These are phyloP conservation scores for Termitomyces sp. DNA, from an alignment of 1,284 basidiomycete genomes.

Conservation along the genomic window DNA sequence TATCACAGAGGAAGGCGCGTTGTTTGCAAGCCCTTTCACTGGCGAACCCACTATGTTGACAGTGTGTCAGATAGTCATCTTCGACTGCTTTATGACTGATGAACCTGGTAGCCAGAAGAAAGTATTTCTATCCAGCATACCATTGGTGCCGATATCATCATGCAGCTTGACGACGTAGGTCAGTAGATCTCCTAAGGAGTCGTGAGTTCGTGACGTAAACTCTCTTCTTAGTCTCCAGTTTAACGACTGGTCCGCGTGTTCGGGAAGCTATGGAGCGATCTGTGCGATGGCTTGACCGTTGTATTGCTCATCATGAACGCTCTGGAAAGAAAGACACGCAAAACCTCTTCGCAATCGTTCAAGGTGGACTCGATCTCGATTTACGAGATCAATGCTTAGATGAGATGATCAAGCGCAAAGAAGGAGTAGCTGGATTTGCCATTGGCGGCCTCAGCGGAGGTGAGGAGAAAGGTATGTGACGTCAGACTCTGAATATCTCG, in stretches of 20 bases:
- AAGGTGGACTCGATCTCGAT: constrained; percentile 69
- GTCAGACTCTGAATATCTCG: background rate
- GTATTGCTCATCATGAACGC: constrained; percentile 65
- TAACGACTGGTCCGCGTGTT: constrained; percentile 72
- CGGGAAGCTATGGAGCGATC: constrained; percentile 80
- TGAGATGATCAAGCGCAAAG: constrained; percentile 72
- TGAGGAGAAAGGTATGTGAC: constrained; percentile 71
- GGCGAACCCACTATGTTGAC: constrained; percentile 82
- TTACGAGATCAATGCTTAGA: constrained; percentile 72
- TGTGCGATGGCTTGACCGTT: constrained; percentile 81
- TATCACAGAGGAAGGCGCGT: constrained; percentile 81
- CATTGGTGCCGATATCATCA: constrained; percentile 86
- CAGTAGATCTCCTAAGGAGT: constrained; percentile 25
- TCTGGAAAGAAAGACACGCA: constrained; percentile 61
- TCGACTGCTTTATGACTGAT: background rate
- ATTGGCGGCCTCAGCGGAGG: constrained; percentile 82
- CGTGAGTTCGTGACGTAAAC: constrained; percentile 3
- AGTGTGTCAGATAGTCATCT: constrained; percentile 35
- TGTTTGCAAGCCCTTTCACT: constrained; percentile 78
- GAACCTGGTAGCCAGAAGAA: constrained; percentile 66
- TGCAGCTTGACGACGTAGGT: constrained; percentile 90
- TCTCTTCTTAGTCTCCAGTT: constrained; percentile 53
- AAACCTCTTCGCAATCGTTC: constrained; percentile 84
- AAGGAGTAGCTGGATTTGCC: constrained; percentile 73
- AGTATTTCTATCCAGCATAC: constrained; percentile 82